Evolutionary conservation across 2,329 filamentous ascomycete species (phyloP), one percentile per base, ranked within the genome.

Genomic region (Endocalyx cinctus): DNA sequence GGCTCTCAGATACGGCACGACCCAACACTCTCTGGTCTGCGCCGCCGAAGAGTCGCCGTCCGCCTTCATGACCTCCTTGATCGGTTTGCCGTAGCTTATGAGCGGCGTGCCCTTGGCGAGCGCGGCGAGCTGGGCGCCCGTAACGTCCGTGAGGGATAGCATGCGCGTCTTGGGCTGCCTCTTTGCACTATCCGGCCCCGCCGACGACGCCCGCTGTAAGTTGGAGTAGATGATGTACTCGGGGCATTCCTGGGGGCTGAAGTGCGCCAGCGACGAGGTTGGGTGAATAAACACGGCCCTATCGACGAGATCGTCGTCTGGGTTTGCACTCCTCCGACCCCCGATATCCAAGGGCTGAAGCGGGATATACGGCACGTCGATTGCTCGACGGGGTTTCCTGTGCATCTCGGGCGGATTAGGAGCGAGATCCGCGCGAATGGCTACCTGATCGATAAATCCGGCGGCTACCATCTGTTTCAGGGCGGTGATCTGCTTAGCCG

Each of bases 381-480:
- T 94, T 2, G 89, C 85, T n/a, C 88, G 78, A 31, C 78, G 79
- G 0, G 89, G 86, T 41, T 84, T 87, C 13, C 82, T 72, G 28
- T 69, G 62, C 33, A 73, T 62, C 41, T 82, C 79, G 1, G 82
- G 80, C 1, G 86, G 84, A 10, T 72, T 73, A 1, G 87, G 86
- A 0, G 87, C 73, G n/a, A 87, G 68, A 58, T 98, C 90, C 4
- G 86, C 87, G 39, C 92, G 85, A 47, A 97, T 88, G 28, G 92
- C 92, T 25, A 98, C 76, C 47, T 96, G 85, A 60, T 98, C 92
- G 51, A 97, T 79, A 64, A 96, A 97, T 1, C 90, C 92, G 0
- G 87, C 84, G 0, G 90, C 87, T 15, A 87, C 80, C 64, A 97
- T 94, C 55, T 96, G 87, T 58, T 94, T 94, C 17, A 98, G 69